Conservation (phyloP, 768 basidiomycete species). For the Amanita fuliginea region DNA sequence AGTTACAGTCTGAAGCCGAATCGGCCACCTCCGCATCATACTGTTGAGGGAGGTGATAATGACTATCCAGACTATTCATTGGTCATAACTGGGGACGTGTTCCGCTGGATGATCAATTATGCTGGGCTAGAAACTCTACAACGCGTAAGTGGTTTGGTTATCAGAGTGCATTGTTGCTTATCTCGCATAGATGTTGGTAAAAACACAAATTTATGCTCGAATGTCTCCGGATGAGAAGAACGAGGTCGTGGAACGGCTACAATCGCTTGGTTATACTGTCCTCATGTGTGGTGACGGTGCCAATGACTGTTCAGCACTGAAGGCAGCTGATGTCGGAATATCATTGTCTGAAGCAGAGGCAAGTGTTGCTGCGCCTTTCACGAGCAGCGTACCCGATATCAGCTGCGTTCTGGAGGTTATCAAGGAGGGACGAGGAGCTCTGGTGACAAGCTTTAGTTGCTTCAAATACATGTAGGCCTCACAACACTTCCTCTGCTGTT, state of each 20-base stretch:
- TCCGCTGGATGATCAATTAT: conserved; percentile 96
- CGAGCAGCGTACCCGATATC: conserved; percentile 88
- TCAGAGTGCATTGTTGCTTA: neutral
- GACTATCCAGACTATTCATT: conserved; percentile 83
- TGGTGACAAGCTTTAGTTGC: conserved; percentile 97
- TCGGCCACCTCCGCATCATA: conserved; percentile 57
- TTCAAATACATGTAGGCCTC: conserved; percentile 97
- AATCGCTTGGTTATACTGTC: conserved; percentile 89
- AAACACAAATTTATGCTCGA: conserved; percentile 91
- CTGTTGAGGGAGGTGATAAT: conserved; percentile 59
- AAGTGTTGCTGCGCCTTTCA: conserved; percentile 96
- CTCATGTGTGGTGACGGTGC: conserved; percentile 99
- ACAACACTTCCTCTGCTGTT: conserved; percentile 7
- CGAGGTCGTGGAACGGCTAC: conserved; percentile 91
- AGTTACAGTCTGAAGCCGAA: conserved; percentile 79
- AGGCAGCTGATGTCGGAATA: conserved; percentile 96
- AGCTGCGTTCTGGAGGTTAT: conserved; percentile 94
- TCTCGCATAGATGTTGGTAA: conserved; percentile 79
- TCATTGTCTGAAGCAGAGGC: conserved; percentile 97
- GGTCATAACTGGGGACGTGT: conserved; percentile 89
- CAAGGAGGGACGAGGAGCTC: conserved; percentile 88
- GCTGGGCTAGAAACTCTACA: conserved; percentile 91
- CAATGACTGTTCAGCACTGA: conserved; percentile 96
- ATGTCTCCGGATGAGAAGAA: conserved; percentile 99
- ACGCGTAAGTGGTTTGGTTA: conserved; percentile 43